phyloP scores from a whole-genome alignment of 371 early-diverging fungal genomes.

The Rhizomucor pusillus region DNA sequence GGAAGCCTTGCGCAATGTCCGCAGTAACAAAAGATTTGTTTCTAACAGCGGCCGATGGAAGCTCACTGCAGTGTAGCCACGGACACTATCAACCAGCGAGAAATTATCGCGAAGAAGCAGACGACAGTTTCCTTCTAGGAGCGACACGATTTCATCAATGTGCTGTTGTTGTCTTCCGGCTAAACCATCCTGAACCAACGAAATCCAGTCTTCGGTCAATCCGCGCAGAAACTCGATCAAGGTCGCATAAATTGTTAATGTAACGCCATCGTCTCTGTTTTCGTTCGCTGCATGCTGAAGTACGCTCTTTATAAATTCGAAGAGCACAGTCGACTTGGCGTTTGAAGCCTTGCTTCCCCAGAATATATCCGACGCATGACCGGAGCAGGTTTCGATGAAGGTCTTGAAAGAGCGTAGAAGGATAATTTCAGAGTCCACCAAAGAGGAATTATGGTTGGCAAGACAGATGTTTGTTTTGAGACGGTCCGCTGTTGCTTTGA shows the following conservation, averaged over 20 bases:
- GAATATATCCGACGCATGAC: constrained; percentile 25
- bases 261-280: constrained; percentile 23
- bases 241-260: constrained; percentile 24
- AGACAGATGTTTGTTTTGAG: constrained; percentile 22
- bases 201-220: constrained; percentile 45
- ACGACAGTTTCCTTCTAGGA: constrained; percentile 21
- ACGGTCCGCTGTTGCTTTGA: constrained; percentile 13
- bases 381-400: constrained; percentile 33
- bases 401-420: constrained; percentile 32
- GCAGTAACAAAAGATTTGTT: constrained; percentile 27
- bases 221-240: constrained; percentile 31
- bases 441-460: constrained; percentile 36
- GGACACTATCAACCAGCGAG: constrained; percentile 27
- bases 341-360: constrained; percentile 26
- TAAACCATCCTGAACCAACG: constrained; percentile 12
- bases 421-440: constrained; percentile 36
- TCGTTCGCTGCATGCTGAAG: constrained; percentile 18
- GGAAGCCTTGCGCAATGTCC: constrained; percentile 23
- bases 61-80: constrained; percentile 17
- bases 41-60: constrained; percentile 45
- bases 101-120: constrained; percentile 33
- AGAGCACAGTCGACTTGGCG: constrained; percentile 5
- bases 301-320: constrained; percentile 24
- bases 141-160: constrained; percentile 17
- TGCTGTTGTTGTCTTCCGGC: constrained; percentile 16